A percentile compares a stretch with the other conserved stretches of the same genome.
Conservation (phyloP, 2,329 filamentous ascomycete species). For the Botrytis galanthina region DNA sequence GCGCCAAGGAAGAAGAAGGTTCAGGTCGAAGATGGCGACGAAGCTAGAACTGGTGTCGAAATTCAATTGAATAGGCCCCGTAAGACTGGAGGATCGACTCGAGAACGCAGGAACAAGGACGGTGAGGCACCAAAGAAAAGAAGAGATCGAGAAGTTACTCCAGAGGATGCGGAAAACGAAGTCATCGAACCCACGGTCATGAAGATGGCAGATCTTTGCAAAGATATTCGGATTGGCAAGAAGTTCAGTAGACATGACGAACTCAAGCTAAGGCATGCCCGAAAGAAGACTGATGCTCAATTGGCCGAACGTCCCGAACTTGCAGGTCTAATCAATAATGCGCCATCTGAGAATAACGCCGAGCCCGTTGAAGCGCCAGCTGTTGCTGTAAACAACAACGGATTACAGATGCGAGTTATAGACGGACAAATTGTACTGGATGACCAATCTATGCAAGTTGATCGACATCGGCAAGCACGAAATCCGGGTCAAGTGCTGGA, state of each 20-base stretch:
- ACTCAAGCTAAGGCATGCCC: constrained; percentile 64
- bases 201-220: constrained; percentile 71
- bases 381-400: constrained; percentile 14
- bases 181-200: constrained; percentile 64
- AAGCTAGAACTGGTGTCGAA: constrained; percentile 30
- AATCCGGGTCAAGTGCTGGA: constrained; percentile 50
- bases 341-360: constrained; percentile 5
- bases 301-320: constrained; percentile 33
- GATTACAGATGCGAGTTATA: constrained; percentile 32
- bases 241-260: constrained; percentile 72
- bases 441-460: constrained; percentile 63
- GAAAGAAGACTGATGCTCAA: constrained; percentile 41
- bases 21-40: constrained; percentile 27
- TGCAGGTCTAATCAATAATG: constrained; percentile 4
- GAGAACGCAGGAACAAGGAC: constrained; percentile 37
- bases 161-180: constrained; percentile 61
- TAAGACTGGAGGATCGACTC: constrained; percentile 23
- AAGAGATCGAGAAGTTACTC: constrained; percentile 45
- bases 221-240: constrained; percentile 68
- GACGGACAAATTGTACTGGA: constrained; percentile 69
- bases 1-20: constrained; percentile 29
- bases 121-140: constrained; percentile 35
- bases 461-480: constrained; percentile 63
- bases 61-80: constrained; percentile 30
- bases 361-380: constrained; percentile 19